phyloP scores from a whole-genome alignment of 179 eudicot species.

The Spergularia azorica region DNA sequence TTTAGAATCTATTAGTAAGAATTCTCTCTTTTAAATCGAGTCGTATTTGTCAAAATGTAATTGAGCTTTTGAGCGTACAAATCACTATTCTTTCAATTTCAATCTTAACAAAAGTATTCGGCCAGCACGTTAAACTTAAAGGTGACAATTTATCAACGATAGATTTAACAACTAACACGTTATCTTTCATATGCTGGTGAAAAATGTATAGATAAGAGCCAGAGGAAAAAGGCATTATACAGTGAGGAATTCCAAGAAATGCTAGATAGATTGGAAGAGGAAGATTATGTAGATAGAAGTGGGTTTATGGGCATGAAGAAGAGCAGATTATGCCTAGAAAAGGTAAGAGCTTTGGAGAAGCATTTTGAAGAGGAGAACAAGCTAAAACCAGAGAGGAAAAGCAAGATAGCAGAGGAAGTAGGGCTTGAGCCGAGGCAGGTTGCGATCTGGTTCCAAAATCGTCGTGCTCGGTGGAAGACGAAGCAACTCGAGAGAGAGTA shows the following conservation, averaged over 20 bases:
- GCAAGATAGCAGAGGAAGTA: constrained; percentile 41
- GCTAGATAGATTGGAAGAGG: constrained; percentile 39
- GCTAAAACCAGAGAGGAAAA: constrained; percentile 35
- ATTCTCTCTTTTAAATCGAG: too few relatives aligned
- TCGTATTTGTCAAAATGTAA: too few relatives aligned
- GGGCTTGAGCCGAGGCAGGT: constrained; percentile 56
- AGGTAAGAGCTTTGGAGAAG: constrained; percentile 37
- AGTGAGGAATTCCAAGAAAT: constrained; percentile 42
- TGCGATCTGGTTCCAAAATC: constrained; percentile 64
- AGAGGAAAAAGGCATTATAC: constrained; percentile 27
- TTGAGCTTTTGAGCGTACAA: too few relatives aligned
- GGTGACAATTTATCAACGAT: too few relatives aligned
- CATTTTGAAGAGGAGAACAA: constrained; percentile 39
- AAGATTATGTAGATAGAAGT: constrained; percentile 32
- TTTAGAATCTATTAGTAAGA: too few relatives aligned
- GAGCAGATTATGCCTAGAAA: constrained; percentile 29
- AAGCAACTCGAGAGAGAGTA: constrained; percentile 56
- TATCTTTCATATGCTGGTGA: too few relatives aligned
- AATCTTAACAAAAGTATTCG: too few relatives aligned
- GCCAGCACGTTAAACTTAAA: too few relatives aligned
- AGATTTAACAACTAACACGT: too few relatives aligned
- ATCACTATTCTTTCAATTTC: not conserved
- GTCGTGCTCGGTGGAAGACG: constrained; percentile 52
- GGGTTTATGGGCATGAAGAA: constrained; percentile 28
- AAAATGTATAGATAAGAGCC: constrained; percentile 13